phyloP scores from a whole-genome alignment of 225 moss, liverwort and hornwort species.

The Anthoceros angustus region DNA sequence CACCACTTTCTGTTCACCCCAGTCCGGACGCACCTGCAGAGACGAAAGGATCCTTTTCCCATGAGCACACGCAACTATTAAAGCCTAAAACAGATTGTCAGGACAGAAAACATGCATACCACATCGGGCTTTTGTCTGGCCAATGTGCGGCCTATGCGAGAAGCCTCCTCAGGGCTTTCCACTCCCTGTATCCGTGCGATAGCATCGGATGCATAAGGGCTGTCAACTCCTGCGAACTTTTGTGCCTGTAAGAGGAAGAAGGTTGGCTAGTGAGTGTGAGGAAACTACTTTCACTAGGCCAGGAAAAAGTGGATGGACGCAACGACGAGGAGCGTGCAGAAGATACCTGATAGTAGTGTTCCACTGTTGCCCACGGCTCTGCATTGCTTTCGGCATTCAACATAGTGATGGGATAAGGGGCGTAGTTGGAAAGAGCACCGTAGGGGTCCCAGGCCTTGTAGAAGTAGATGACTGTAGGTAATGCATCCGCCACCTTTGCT shows the following conservation, averaged over 20 bases:
- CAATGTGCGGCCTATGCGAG: slow-evolving; percentile 59
- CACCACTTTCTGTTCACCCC: slow-evolving; percentile 46
- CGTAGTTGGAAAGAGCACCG: slow-evolving; percentile 73
- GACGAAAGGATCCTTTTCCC: slow-evolving; percentile 7
- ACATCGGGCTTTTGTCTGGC: slow-evolving; percentile 63
- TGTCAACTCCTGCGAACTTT: slow-evolving; percentile 53
- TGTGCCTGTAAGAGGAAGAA: slow-evolving; percentile 42
- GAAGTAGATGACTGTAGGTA: slow-evolving; percentile 51
- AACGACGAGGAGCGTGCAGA: neutral
- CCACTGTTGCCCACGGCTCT: slow-evolving; percentile 52
- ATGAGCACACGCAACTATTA: no score
- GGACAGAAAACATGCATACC: slow-evolving; percentile 17
- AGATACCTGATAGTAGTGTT: slow-evolving; percentile 68
- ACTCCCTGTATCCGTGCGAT: slow-evolving; percentile 37
- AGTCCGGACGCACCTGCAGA: slow-evolving; percentile 59
- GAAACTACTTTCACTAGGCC: neutral
- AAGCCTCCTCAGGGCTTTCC: slow-evolving; percentile 79
- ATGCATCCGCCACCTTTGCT: slow-evolving; percentile 16
- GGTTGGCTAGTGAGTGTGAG: neutral
- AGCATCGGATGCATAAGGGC: slow-evolving; percentile 36
- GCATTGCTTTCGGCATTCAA: slow-evolving; percentile 30
- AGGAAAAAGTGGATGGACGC: neutral
- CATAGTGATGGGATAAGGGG: slow-evolving; percentile 52
- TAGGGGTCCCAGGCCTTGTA: slow-evolving; percentile 72
- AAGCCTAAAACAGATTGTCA: neutral